phyloP scores from a whole-genome alignment of 257 asterid genomes.

The Solanum peruvianum region DNA sequence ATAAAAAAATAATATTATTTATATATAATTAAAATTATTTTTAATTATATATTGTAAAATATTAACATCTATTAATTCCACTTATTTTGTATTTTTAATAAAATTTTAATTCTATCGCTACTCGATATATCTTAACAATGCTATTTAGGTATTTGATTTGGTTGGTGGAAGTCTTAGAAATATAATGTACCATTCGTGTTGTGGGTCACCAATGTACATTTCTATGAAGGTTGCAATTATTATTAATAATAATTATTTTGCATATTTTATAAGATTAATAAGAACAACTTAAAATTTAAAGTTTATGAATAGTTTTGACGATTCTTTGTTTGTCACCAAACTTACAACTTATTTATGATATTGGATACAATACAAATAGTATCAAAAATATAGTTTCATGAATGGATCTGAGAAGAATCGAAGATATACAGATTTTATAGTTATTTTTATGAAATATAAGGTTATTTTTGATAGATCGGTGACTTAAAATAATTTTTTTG shows the following conservation, averaged over 20 bases:
- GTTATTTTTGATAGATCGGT: rapidly evolving
- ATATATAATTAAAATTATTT: neutral
- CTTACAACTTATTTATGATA: neutral
- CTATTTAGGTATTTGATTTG: neutral
- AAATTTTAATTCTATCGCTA: neutral
- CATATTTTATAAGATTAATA: neutral
- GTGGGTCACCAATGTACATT: neutral
- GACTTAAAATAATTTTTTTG: rapidly evolving
- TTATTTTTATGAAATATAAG: neutral
- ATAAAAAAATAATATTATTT: rapidly evolving
- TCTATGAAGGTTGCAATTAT: neutral
- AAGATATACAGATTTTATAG: neutral
- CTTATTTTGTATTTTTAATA: neutral
- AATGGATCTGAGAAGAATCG: rapidly evolving
- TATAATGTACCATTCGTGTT: neutral
- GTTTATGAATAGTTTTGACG: neutral
- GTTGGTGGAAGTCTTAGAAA: neutral
- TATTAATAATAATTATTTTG: neutral
- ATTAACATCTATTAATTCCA: rapidly evolving
- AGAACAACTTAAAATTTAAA: neutral
- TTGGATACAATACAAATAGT: neutral
- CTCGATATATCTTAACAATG: too few species aligned
- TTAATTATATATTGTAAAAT: neutral
- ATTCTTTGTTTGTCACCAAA: neutral
- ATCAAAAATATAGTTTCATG: neutral